phyloP scores from a whole-genome alignment of 2,329 filamentous ascomycete genomes.

The Fusarium tuaranense region DNA sequence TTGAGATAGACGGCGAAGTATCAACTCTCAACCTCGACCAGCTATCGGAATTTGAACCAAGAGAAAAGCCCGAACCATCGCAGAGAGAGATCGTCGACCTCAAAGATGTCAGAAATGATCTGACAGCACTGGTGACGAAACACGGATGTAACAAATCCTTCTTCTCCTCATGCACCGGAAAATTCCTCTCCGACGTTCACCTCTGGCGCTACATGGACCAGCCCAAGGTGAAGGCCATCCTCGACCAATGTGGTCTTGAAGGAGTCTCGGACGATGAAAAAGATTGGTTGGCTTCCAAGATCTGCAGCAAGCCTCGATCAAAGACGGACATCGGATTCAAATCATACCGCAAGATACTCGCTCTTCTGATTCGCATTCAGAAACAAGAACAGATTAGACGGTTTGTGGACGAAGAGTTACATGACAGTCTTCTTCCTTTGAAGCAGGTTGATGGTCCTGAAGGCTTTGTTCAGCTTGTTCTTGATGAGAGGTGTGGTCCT shows the following conservation, averaged over 20 bases:
- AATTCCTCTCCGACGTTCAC: constrained; percentile 4
- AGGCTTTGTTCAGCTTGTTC: background rate
- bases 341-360: background rate
- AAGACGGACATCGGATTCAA: background rate
- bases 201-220: constrained; percentile 5
- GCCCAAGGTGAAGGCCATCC: background rate
- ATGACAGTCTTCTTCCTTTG: background rate
- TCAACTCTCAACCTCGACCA: background rate
- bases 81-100: background rate
- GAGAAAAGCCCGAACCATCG: background rate
- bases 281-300: background rate
- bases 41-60: background rate
- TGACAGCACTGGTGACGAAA: background rate
- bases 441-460: background rate
- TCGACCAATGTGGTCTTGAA: background rate
- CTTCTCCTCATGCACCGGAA: background rate
- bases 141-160: background rate
- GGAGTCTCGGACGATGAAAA: background rate
- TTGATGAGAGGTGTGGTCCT: background rate
- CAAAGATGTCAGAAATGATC: background rate
- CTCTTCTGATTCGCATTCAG: background rate
- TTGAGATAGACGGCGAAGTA: background rate
- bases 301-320: background rate
- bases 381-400: background rate
- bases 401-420: background rate